Evolutionary conservation across 306 rosid genomes (phyloP).

Genomic region (Prinsepia uniflora): DNA sequence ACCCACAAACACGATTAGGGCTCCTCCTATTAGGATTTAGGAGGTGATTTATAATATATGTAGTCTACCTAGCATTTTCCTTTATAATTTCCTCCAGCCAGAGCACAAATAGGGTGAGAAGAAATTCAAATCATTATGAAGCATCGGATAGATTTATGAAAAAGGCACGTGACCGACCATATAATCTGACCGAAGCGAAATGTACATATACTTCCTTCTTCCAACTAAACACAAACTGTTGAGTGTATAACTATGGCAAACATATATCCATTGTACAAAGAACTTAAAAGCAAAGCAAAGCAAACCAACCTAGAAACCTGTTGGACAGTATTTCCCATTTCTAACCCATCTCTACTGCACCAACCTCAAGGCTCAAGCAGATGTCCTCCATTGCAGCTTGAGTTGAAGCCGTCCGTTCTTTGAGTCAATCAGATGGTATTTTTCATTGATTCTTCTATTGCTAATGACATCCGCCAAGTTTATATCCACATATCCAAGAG

Average conservation of each 20-base stretch:
- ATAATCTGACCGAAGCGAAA: not conserved
- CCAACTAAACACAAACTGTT: not conserved
- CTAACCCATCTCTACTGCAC: not conserved
- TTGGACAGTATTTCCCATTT: not conserved
- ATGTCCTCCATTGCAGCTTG: slow-evolving; percentile 49
- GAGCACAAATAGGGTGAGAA: no score
- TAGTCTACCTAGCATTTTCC: no score
- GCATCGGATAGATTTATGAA: not conserved
- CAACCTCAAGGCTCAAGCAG: not conserved
- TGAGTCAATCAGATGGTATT: slow-evolving; percentile 63
- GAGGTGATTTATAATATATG: no score
- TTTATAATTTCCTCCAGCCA: no score
- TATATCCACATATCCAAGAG: slow-evolving; percentile 73
- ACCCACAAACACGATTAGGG: no score
- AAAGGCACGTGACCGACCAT: no score
- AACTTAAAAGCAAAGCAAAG: not conserved
- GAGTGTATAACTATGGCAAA: not conserved
- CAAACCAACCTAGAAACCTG: not conserved
- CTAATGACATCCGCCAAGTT: slow-evolving; percentile 63
- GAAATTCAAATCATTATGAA: not conserved
- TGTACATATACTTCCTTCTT: no score
- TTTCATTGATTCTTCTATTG: slow-evolving; percentile 65
- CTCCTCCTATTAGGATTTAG: no score
- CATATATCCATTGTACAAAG: not conserved
- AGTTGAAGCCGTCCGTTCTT: slow-evolving; percentile 72